These are phyloP conservation scores for Hypoxylon fragiforme DNA, from an alignment of 495 filamentous ascomycete species.

Conservation along the genomic window DNA sequence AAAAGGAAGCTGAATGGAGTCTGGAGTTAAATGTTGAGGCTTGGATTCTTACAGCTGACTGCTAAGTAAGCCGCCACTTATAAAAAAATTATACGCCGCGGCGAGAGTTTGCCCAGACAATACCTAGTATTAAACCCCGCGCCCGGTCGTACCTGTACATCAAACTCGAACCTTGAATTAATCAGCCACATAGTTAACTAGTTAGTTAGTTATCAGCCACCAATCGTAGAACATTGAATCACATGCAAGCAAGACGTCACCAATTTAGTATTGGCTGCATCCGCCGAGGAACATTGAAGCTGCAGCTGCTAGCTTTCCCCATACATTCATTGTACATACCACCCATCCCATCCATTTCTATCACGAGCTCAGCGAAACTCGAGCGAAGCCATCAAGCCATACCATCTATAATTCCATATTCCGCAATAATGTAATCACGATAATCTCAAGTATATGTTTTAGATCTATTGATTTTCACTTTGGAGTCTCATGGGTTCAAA, in stretches of 20 bases:
- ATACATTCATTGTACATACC: no score
- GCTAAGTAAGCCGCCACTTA: conserved; percentile 9
- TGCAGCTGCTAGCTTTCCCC: conserved; percentile 2
- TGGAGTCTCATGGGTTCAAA: conserved; percentile 6
- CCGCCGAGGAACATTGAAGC: conserved; percentile 34
- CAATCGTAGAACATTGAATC: no score
- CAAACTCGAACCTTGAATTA: no score
- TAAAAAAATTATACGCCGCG: conserved; percentile 13
- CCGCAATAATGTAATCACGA: conserved; percentile 30
- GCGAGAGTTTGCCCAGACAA: no score
- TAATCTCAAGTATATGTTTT: conserved; percentile 16
- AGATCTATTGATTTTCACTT: conserved; percentile 2
- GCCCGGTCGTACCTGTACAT: no score
- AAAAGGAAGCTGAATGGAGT: no score
- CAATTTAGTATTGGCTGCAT: conserved; percentile 29
- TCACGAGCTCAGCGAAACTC: not conserved
- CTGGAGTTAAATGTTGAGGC: not conserved
- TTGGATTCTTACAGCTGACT: not conserved
- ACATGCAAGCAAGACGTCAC: conserved; percentile 41
- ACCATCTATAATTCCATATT: not conserved
- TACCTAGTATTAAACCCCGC: conserved; percentile 27
- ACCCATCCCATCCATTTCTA: conserved; percentile 3
- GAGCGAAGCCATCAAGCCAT: not conserved
- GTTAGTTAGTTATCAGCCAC: conserved; percentile 16
- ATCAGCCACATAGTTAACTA: conserved; percentile 1